Percentiles rank a stretch among this genome's conserved stretches.
Conservation (phyloP, 305 asterid species). For the Stenogyne calaminthoides region DNA sequence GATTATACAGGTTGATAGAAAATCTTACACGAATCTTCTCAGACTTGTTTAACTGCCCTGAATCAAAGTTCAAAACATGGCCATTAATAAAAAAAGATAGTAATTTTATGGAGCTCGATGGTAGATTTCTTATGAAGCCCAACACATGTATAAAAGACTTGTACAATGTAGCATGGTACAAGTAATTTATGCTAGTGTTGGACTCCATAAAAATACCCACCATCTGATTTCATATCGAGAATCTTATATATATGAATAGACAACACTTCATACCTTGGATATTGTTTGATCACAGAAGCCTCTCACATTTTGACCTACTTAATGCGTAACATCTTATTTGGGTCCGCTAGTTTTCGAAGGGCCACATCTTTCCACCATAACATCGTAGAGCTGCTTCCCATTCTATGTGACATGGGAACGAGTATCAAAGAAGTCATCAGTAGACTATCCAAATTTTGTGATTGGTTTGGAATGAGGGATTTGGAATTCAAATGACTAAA, state of each 20-base stretch:
- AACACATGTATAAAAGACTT: too few species aligned
- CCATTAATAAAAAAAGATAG: neutral
- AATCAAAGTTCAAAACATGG: neutral
- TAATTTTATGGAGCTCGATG: too few species aligned
- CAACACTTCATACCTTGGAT: constrained; percentile 34
- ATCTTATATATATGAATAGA: neutral
- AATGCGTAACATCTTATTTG: constrained; percentile 33
- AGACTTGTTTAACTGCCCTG: neutral
- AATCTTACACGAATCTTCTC: neutral
- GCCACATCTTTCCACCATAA: constrained; percentile 81
- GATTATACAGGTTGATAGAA: neutral
- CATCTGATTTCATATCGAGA: too few species aligned
- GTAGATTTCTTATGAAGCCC: too few species aligned
- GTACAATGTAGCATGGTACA: too few species aligned
- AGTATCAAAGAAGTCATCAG: constrained; percentile 17
- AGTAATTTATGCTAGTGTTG: too few species aligned
- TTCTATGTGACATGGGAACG: constrained; percentile 41
- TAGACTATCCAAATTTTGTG: constrained; percentile 13
- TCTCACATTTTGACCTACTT: constrained; percentile 18
- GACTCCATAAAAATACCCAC: too few species aligned
- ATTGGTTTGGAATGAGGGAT: neutral
- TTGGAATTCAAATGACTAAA: neutral
- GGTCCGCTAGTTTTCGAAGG: constrained; percentile 86
- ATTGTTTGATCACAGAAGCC: constrained; percentile 24
- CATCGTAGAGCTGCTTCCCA: constrained; percentile 87